Evolutionary conservation across 2,329 filamentous ascomycete genomes (phyloP).

Genomic region (Lecanicillium sp.): DNA sequence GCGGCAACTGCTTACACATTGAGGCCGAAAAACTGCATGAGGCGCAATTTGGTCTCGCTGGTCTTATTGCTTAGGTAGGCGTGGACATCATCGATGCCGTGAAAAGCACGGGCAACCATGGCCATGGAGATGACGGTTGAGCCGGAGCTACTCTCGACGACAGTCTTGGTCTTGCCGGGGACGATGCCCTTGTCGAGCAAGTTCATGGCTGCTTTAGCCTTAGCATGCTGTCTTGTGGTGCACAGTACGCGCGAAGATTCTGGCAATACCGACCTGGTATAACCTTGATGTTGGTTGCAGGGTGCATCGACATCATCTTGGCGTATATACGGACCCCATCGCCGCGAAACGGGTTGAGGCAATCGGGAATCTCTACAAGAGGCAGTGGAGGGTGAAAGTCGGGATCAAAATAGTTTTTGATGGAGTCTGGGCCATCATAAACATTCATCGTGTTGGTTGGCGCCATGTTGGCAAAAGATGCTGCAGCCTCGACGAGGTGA

Average conservation of each 20-base stretch:
- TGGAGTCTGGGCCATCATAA: slow-evolving; percentile 45
- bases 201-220: slow-evolving; percentile 26
- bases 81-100: slow-evolving; percentile 31
- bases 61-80: slow-evolving; percentile 43
- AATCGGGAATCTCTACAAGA: slow-evolving; percentile 49
- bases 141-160: slow-evolving; percentile 54
- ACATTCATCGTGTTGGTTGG: slow-evolving; percentile 34
- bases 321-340: slow-evolving; percentile 56
- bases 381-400: slow-evolving; percentile 49
- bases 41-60: slow-evolving; percentile 20
- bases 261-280: slow-evolving; percentile 38
- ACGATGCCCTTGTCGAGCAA: slow-evolving; percentile 39
- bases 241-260: neutral
- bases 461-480: slow-evolving; percentile 15
- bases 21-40: slow-evolving; percentile 27
- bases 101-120: slow-evolving; percentile 24
- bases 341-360: slow-evolving; percentile 46
- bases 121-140: slow-evolving; percentile 54
- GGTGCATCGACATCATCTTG: slow-evolving; percentile 56
- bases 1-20: slow-evolving; percentile 18
- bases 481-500: neutral
- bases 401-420: slow-evolving; percentile 52
- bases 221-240: slow-evolving; percentile 10
- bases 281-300: slow-evolving; percentile 55
- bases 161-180: slow-evolving; percentile 38